Conservation (phyloP, 768 basidiomycete genomes). For the Nevesoporus exiguus region DNA sequence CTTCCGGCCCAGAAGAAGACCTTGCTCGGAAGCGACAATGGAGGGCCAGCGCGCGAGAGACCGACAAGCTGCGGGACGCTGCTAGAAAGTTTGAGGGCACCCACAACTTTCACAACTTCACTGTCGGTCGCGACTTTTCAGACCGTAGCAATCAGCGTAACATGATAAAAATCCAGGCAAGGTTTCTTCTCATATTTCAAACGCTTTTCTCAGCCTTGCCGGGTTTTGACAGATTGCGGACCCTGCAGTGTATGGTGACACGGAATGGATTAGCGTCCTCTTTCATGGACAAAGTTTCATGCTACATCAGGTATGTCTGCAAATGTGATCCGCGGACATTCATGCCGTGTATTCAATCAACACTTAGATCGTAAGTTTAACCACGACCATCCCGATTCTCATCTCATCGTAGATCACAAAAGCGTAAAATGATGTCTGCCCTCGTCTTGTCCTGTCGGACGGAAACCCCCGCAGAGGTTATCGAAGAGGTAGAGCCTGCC, state of each 20-base stretch:
- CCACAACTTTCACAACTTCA: conserved; percentile 98
- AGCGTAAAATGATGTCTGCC: conserved; percentile 97
- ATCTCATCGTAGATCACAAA: conserved; percentile 13
- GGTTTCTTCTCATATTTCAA: background rate
- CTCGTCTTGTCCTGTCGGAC: conserved; percentile 80
- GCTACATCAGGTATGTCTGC: conserved; percentile 85
- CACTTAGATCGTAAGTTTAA: conserved; percentile 30
- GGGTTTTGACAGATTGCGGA: conserved; percentile 58
- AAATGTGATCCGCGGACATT: background rate
- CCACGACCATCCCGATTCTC: background rate
- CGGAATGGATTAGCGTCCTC: conserved; percentile 91
- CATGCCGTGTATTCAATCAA: conserved; percentile 24
- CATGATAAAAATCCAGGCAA: conserved; percentile 85
- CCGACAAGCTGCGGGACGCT: conserved; percentile 54
- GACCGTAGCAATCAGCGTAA: conserved; percentile 82
- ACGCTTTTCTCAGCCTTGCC: background rate
- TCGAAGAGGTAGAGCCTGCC: conserved; percentile 56
- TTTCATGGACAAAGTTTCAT: conserved; percentile 99
- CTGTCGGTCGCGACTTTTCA: conserved; percentile 78
- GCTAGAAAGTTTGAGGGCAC: conserved; percentile 76
- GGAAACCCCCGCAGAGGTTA: conserved; percentile 65
- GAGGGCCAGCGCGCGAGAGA: conserved; percentile 52
- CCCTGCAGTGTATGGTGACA: conserved; percentile 85
- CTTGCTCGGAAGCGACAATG: conserved; percentile 66
- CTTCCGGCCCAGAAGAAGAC: conserved; percentile 52